Evolutionary conservation across 2,329 filamentous ascomycete species (phyloP).

Genomic region (Paraphaeosphaeria minitans): DNA sequence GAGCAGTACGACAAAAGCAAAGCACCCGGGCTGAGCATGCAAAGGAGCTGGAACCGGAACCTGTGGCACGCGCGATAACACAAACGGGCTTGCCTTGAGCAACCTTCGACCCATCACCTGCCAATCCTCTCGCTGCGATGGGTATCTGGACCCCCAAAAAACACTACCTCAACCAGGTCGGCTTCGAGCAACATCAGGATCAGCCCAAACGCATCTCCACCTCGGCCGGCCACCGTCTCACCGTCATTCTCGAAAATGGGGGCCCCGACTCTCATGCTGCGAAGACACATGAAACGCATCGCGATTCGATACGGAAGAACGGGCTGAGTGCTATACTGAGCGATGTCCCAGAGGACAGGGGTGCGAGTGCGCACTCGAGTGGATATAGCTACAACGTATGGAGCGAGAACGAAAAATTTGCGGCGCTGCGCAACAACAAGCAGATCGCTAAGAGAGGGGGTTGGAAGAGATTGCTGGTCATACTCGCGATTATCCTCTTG

Average conservation of each 20-base stretch:
- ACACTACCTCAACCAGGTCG: slow-evolving; percentile 30
- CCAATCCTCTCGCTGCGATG: slow-evolving; percentile 21
- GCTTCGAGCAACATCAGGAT: slow-evolving; percentile 33
- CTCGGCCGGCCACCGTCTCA: slow-evolving; percentile 49
- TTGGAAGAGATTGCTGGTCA: slow-evolving; percentile 47
- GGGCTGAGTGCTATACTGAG: slow-evolving; percentile 30
- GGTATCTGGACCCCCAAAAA: slow-evolving; percentile 29
- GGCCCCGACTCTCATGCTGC: slow-evolving; percentile 17
- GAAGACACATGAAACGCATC: slow-evolving; percentile 22
- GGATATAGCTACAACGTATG: slow-evolving; percentile 45
- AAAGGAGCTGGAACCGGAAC: slow-evolving; percentile 8
- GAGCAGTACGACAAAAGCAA: slow-evolving; percentile 5
- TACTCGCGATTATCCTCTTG: slow-evolving; percentile 39
- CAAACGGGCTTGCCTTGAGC: slow-evolving; percentile 11
- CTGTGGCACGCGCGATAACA: slow-evolving; percentile 12
- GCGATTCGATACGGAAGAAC: slow-evolving; percentile 28
- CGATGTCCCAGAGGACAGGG: slow-evolving; percentile 40
- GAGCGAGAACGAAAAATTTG: slow-evolving; percentile 45
- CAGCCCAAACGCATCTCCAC: slow-evolving; percentile 49
- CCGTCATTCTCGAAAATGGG: slow-evolving; percentile 47
- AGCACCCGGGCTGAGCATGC: slow-evolving; percentile 14
- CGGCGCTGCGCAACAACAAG: slow-evolving; percentile 29
- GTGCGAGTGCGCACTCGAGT: slow-evolving; percentile 32
- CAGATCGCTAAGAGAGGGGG: slow-evolving; percentile 43
- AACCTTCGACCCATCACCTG: background rate